Base-by-base conservation (phyloP, 345 rosid genomes). In the Populus euphratica region DNA sequence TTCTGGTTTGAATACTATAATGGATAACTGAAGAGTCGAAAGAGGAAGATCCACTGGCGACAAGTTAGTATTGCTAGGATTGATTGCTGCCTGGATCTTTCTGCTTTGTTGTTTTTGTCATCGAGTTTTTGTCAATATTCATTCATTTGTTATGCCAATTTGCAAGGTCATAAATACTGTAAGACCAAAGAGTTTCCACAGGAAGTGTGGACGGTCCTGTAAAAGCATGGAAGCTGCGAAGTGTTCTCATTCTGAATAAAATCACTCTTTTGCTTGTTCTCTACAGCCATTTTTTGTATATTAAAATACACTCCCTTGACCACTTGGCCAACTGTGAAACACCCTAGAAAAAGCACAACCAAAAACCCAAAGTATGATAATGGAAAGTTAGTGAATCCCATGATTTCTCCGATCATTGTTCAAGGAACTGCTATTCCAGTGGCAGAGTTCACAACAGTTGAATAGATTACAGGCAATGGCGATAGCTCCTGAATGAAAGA, bases 401-500 rank as follows among this genome's bases (percentile, higher is more conserved):
- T 81, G 63, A 79, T n/a, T 8, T 64, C 10, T 62, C 93, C 91
- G 1, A 88, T 49, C 39, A 70, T 1, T 0, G 93, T 83, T 73
- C 59, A 85, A 5, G 90, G 90, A 68, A 89, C 81, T 13, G 84
- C 84, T 36, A 90, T 88, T 66, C 90, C 92, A 41, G 86, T 78
- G 3, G 91, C 87, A 27, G 92, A 90, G 47, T 87, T 81, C 35
- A 87, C 9, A 16, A 88, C 27, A 2, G 96, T 90, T 5, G 92
- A 86, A 50, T 80, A 74, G 66, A 91, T 67, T 36, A 91, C 91
- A 1, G 88, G 91, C 93, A 91, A 87, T 6, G 93, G 86, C 14
- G 93, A 93, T 50, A 79, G 78, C 70, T 85, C 92, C 82, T 88
- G 89, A 69, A 88, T 65, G 79, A 90, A 88, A 33, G 96, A 91